Conservation (phyloP, 106 monocot species). For the Vanilla planifolia region DNA sequence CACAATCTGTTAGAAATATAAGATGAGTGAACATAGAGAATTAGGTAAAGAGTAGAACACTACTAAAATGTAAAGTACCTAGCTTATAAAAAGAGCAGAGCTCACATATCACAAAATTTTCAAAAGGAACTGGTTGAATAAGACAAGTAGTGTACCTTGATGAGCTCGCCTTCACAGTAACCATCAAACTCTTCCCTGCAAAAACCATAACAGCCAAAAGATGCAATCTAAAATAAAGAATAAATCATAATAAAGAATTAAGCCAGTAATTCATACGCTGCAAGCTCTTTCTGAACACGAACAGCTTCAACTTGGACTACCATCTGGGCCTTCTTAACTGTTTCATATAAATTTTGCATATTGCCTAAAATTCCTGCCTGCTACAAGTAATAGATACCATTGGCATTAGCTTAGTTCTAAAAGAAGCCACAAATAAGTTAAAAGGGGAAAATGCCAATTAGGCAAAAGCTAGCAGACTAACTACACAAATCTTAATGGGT, state of each 20-base stretch:
- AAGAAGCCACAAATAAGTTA: too few species aligned
- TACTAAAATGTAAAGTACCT: too few species aligned
- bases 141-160: conserved; percentile 65
- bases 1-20: too few species aligned
- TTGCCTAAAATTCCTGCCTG: conserved; percentile 85
- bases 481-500: too few species aligned
- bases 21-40: too few species aligned
- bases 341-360: conserved; percentile 98
- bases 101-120: too few species aligned
- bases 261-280: conserved; percentile 50
- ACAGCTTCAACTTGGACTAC: conserved; percentile 99
- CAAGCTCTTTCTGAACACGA: conserved; percentile 95
- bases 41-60: too few species aligned
- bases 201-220: conserved; percentile 2
- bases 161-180: conserved; percentile 94
- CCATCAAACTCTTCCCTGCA: conserved; percentile 97
- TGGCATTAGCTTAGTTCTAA: neutral
- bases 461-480: too few species aligned
- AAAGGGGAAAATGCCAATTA: too few species aligned
- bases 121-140: neutral
- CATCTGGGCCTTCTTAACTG: conserved; percentile 98
- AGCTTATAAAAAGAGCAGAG: too few species aligned
- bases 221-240: neutral
- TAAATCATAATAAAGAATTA: neutral
- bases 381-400: neutral